phyloP scores from a whole-genome alignment of 345 rosid species.

The Hibiscus mutabilis region DNA sequence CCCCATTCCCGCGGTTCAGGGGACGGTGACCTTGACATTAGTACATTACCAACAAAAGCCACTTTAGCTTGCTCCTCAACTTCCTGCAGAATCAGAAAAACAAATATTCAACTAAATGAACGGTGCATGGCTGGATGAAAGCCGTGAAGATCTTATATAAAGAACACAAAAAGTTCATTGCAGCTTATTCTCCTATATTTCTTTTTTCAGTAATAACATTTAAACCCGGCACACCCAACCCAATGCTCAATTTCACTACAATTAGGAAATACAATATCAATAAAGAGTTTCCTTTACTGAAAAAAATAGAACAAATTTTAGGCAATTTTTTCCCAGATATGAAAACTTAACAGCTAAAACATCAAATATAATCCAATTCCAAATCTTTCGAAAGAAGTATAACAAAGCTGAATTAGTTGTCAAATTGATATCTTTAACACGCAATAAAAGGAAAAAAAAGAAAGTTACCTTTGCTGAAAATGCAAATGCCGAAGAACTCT shows the following conservation, averaged over 20 bases:
- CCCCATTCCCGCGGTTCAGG: slow-evolving; percentile 31
- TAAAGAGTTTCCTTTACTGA: neutral
- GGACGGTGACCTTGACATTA: slow-evolving; percentile 57
- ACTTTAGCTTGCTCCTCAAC: slow-evolving; percentile 18
- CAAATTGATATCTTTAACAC: neutral
- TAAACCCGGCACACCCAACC: neutral
- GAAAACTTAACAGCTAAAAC: slow-evolving; percentile 14
- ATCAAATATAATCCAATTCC: neutral
- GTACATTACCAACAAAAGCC: slow-evolving; percentile 36
- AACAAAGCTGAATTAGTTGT: neutral
- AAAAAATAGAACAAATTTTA: neutral
- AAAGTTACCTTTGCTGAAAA: slow-evolving; percentile 27
- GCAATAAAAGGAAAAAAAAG: neutral
- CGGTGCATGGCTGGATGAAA: neutral
- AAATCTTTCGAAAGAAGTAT: too few relatives aligned
- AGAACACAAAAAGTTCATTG: neutral
- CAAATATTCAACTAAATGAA: slow-evolving; percentile 1
- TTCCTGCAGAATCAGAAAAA: slow-evolving; percentile 26
- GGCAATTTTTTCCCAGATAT: slow-evolving; percentile 1
- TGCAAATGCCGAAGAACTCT: slow-evolving; percentile 31
- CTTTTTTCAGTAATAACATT: neutral
- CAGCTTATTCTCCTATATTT: neutral
- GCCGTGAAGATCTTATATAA: neutral
- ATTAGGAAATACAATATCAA: neutral
- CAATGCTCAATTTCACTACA: neutral